Evolutionary conservation across 768 basidiomycete genomes (phyloP).

Genomic region (Tylopilus balloui): DNA sequence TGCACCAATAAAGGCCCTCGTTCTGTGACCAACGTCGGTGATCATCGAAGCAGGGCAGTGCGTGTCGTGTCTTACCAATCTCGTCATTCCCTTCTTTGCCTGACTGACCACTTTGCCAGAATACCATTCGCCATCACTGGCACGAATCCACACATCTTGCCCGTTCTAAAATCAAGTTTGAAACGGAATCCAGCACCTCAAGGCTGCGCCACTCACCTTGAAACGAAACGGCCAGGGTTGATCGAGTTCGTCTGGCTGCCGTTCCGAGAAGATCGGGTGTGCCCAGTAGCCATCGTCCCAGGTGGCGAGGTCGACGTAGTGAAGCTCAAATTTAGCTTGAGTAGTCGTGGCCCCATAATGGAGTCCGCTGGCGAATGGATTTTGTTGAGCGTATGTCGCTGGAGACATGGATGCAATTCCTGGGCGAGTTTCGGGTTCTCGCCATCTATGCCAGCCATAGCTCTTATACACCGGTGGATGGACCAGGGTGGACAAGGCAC

Average conservation of each 20-base stretch:
- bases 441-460: background rate
- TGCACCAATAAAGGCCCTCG: slow-evolving; percentile 52
- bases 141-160: slow-evolving; percentile 51
- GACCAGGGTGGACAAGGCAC: slow-evolving; percentile 12
- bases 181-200: background rate
- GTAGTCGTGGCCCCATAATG: background rate
- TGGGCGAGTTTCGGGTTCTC: background rate
- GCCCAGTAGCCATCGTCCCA: slow-evolving; percentile 27
- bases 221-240: slow-evolving; percentile 53
- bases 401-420: slow-evolving; percentile 4
- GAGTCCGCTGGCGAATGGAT: background rate
- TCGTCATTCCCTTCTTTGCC: slow-evolving; percentile 41
- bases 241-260: slow-evolving; percentile 40
- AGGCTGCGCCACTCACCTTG: slow-evolving; percentile 24
- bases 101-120: slow-evolving; percentile 45
- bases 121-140: slow-evolving; percentile 48
- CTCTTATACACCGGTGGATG: slow-evolving; percentile 13
- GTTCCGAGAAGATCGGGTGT: slow-evolving; percentile 17
- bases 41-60: background rate
- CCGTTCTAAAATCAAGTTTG: slow-evolving; percentile 32
- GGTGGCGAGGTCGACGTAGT: slow-evolving; percentile 22
- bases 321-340: slow-evolving; percentile 6
- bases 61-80: slow-evolving; percentile 36
- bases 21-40: slow-evolving; percentile 32
- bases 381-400: background rate